Evolutionary conservation across 2,329 filamentous ascomycete genomes (phyloP).

Genomic region (Fusarium fracticaudum): DNA sequence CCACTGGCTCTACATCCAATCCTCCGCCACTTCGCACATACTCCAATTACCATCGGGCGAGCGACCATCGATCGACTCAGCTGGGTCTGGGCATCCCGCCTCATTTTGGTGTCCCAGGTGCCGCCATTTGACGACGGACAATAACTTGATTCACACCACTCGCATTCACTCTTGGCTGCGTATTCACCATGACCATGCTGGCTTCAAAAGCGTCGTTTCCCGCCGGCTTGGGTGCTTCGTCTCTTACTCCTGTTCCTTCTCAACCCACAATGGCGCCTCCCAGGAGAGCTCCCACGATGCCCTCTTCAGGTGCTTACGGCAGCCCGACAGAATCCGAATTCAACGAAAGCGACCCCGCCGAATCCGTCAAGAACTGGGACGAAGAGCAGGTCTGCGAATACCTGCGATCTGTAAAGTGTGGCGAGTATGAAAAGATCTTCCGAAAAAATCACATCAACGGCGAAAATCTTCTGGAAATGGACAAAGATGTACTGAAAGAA

Average conservation of each 20-base stretch:
- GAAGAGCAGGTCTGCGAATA: conserved; percentile 93
- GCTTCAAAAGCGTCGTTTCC: conserved; percentile 79
- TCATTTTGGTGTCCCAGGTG: conserved; percentile 37
- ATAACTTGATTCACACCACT: neutral
- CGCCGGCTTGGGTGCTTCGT: conserved; percentile 58
- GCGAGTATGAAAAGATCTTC: conserved; percentile 92
- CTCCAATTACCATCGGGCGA: conserved; percentile 21
- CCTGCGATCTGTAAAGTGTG: conserved; percentile 88
- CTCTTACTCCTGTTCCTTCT: conserved; percentile 58
- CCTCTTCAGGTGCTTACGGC: conserved; percentile 65
- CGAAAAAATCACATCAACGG: conserved; percentile 95
- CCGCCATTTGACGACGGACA: conserved; percentile 22
- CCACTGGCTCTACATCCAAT: neutral
- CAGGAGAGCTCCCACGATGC: conserved; percentile 61
- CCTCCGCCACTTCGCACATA: conserved; percentile 4
- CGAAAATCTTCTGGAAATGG: conserved; percentile 95
- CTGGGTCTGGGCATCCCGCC: conserved; percentile 37
- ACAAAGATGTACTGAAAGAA: conserved; percentile 94
- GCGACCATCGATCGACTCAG: conserved; percentile 29
- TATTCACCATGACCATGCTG: conserved; percentile 74
- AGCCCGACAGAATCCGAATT: conserved; percentile 95
- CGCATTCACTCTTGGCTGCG: neutral
- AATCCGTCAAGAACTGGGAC: conserved; percentile 86
- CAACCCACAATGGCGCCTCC: conserved; percentile 61
- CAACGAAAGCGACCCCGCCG: conserved; percentile 80